Base-by-base conservation (phyloP, 345 rosid species). In the Geranium brycei region DNA sequence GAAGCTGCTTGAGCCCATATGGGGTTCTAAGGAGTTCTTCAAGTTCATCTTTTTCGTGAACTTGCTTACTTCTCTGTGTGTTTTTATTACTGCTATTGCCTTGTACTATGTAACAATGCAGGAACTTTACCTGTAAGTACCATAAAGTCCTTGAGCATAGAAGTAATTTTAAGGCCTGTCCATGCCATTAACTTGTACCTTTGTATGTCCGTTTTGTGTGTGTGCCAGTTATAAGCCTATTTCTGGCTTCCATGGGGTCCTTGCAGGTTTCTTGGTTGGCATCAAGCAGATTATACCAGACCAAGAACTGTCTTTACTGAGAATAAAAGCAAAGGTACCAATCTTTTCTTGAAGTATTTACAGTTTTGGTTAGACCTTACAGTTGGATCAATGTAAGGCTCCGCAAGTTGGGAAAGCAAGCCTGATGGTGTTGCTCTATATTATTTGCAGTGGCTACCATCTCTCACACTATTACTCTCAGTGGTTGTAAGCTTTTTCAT, bases 11-110 rank as follows among this genome's bases (percentile, higher is more conserved):
- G 99, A 93, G 71, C 97, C 96, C 19, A 81, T 93, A 7, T 88
- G 97, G 99, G 99, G 99, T 73, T 78, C 97, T 32, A 90, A 78
- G 83, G 97, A 91, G 77, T 91, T 93, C 79, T 79, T 90, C 77
- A 93, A 93, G 87, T 93, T 93, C 83, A 78, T 88, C 69, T 85
- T 90, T 72, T 60, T 90, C 7, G 82, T 87, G 66, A 93, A 93
- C 86, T 71, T 91, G 60, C 84, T 90, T 28, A 85, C 92, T 3
- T 93, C 91, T 19, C 67, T 90, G 35, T 86, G 95, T 59, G 89
- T 91, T 69, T 93, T 93, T 63, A 69, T 84, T 56, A 90, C 96
- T 62, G 95, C 89, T 56, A 84, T 95, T 72, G 82, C 88, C 66
- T 77, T 95, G 72, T 95, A 95, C 86, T 95, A 95, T 83, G 73